Evolutionary conservation across 2,329 filamentous ascomycete species (phyloP), one percentile per base, ranked within the genome.

Genomic region (Beauveria medogensis): DNA sequence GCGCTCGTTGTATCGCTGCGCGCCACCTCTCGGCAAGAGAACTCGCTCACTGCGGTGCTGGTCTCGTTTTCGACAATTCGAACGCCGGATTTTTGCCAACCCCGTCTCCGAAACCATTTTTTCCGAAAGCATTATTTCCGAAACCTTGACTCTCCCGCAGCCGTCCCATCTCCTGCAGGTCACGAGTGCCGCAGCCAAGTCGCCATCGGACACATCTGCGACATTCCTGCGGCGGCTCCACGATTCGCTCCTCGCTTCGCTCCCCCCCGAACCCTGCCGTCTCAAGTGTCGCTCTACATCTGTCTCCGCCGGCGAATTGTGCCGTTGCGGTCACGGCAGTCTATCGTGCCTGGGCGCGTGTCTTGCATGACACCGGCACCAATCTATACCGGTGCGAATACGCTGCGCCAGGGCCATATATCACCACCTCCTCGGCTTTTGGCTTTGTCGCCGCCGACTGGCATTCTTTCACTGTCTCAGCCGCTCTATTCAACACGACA

Each of bases 161-260:
- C 20, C 46, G 24, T 51, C 46, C 34, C 55, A 41, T 58, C 34
- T 46, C 53, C 24, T 28, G 10, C 34, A 22, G 26, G 26, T n/a
- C 18, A 28, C 55, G 26, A 24, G 41, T 47, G 54, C 55, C n/a
- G 55, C 30, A 44, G 44, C 46, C 34, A 41, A 40, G 44, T 47
- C 28, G 37, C 52, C 28, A 61, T 56, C 53, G 52, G 30, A 55
- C 59, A 52, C 51, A 61, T 55, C 59, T 55, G 59, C 53, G 59
- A 61, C 59, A 56, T 56, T 61, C 52, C 53, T 61, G 53, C 37
- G 52, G 52, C 59, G 46, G 34, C 59, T 61, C 59, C 53, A 34
- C 51, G 57, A 54, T 46, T 60, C 24, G n/a, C 48, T 18, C 20
- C 18, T 30, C 50, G 48, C n/a, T 37, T 30, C 50, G 48, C 24